Evolutionary conservation across 495 filamentous ascomycete species (phyloP), one percentile per base, ranked within the genome.

Genomic region (Penicillium goetzii): DNA sequence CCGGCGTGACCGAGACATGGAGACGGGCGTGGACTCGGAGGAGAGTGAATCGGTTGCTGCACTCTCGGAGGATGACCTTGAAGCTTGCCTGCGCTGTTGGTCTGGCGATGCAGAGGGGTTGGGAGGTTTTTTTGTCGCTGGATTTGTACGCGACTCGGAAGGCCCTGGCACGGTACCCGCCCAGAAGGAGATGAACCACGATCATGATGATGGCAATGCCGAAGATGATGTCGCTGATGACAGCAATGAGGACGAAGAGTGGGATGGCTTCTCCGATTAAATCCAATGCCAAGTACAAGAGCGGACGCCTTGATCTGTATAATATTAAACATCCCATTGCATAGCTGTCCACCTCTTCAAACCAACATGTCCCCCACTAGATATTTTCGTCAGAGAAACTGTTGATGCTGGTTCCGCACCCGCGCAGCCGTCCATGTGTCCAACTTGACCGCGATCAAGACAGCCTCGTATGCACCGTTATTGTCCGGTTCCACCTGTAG

Each of bases 11-110:
- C 17, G 69, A 65, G 43, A 62, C 17, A 56, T 30, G 3, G 62
- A 65, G 19, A 57, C 52, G 1, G 53, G 32, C 8, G 25, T 23
- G 7, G 51, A 63, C 19, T 41, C 45, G 3, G 59, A 60, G 9
- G 50, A 19, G 15, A 58, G 21, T 15, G 61, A 63, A 12, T 61
- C 56, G 17, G 62, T 68, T 1, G 68, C 70, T 0, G 76, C 79
- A 14, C 79, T 83, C 9, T 76, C 78, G 3, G 74, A 81, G 54
- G 78, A 84, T 25, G 75, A 88, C 14, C 82, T 89, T 9, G 88
- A 93, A 51, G 90, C 85, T 5, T 97, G 92, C 71, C 86, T 99
- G 26, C 77, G 95, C 56, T 92, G 91, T 56, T 85, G 89, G 67
- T 88, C 92, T 66, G 91, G 89, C 38, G 92, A 91, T 67, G 88